Percentiles rank a stretch among this genome's conserved stretches.
Evolutionary conservation across 106 monocot species (phyloP).

Genomic region (Triglochin maritima): DNA sequence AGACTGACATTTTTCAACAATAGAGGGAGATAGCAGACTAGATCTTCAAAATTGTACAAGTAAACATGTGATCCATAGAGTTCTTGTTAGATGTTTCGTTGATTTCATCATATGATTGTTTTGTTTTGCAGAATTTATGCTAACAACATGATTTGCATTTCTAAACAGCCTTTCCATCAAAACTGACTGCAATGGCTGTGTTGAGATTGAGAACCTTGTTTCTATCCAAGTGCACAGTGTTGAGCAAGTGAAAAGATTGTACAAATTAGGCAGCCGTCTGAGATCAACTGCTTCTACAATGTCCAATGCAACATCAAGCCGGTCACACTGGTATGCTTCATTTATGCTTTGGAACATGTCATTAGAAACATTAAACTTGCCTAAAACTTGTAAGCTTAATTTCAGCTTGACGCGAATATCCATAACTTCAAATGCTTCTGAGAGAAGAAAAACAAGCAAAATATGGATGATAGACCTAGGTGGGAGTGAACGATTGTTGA

Average conservation of each 20-base stretch:
- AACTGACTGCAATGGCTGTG: constrained; percentile 28
- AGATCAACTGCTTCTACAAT: constrained; percentile 63
- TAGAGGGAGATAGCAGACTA: no score
- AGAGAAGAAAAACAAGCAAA: constrained; percentile 50
- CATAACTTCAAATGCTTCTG: constrained; percentile 18
- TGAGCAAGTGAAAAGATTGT: constrained; percentile 45
- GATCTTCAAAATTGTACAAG: background rate
- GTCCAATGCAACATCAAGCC: constrained; percentile 57
- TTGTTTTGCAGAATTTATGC: no score
- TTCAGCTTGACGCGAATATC: constrained; percentile 58
- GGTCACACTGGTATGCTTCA: constrained; percentile 63
- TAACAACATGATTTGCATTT: background rate
- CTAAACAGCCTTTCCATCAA: constrained; percentile 41
- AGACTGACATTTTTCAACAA: no score
- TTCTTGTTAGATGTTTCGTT: background rate
- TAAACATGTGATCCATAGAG: background rate
- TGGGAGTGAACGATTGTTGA: constrained; percentile 63
- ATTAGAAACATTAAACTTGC: background rate
- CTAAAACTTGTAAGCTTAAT: background rate
- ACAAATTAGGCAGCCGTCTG: constrained; percentile 34
- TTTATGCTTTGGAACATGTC: background rate
- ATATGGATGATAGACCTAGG: constrained; percentile 76
- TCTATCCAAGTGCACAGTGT: constrained; percentile 26
- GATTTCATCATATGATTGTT: no score
- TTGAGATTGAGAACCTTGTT: constrained; percentile 53